phyloP scores from a whole-genome alignment of 1,284 basidiomycete genomes.

The Naganishia sp. region DNA sequence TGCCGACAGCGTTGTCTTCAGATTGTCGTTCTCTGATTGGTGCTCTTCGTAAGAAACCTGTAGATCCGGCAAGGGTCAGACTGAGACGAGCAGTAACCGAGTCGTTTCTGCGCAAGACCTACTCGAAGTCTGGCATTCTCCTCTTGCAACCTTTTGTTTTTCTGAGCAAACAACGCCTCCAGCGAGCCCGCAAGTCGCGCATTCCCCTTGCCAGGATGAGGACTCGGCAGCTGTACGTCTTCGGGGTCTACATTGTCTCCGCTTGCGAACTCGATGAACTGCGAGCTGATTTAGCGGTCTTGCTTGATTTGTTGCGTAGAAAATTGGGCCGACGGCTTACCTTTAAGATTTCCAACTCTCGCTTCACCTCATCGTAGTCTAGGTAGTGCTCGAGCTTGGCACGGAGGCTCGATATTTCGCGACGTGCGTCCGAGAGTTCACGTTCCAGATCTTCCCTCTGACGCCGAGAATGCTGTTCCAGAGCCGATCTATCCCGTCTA shows the following conservation, averaged over 20 bases:
- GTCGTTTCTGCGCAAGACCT: constrained; percentile 38
- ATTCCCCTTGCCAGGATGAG: constrained; percentile 79
- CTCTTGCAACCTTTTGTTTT: constrained; percentile 92
- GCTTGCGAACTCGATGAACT: constrained; percentile 92
- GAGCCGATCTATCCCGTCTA: constrained; percentile 57
- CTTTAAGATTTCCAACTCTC: constrained; percentile 96
- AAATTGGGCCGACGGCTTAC: constrained; percentile 54
- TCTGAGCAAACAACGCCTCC: constrained; percentile 84
- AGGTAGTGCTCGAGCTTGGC: constrained; percentile 68
- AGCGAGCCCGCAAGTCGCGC: constrained; percentile 74
- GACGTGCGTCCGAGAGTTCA: constrained; percentile 61
- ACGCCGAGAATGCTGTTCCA: constrained; percentile 55
- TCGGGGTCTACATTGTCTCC: constrained; percentile 66
- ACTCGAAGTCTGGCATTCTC: constrained; percentile 89
- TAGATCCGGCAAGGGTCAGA: not conserved
- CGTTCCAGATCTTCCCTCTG: constrained; percentile 64
- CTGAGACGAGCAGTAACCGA: not conserved
- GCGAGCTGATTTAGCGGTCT: constrained; percentile 7
- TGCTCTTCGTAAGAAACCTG: constrained; percentile 81
- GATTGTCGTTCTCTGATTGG: constrained; percentile 64
- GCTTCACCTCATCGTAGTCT: constrained; percentile 94
- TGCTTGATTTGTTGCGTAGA: not conserved
- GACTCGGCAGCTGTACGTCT: constrained; percentile 70
- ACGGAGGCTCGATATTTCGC: constrained; percentile 69
- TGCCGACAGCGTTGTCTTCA: constrained; percentile 63